Evolutionary conservation across 371 early-diverging fungal species (phyloP).

Genomic region (Nematocida major): DNA sequence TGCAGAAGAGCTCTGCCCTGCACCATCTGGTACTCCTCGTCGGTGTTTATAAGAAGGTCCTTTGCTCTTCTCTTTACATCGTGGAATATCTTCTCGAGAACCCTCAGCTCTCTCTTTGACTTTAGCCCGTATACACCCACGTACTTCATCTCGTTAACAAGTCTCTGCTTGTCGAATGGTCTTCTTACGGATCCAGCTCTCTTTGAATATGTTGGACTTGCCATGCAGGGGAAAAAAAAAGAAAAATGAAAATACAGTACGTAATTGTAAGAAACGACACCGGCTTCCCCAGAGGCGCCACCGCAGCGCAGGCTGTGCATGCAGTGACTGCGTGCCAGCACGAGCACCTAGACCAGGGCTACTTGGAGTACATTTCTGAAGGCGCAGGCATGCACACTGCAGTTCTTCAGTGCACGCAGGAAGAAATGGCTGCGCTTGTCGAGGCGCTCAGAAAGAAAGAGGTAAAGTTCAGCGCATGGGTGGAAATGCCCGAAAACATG

Average conservation of each 20-base stretch:
- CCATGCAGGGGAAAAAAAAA: constrained; percentile 51
- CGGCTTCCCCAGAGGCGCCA: constrained; percentile 50
- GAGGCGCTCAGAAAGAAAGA: background rate
- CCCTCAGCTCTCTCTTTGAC: constrained; percentile 99
- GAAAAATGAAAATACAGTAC: constrained; percentile 53
- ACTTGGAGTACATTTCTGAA: constrained; percentile 35
- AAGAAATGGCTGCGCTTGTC: constrained; percentile 34
- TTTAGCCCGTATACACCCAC: constrained; percentile 94
- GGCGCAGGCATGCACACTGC: constrained; percentile 49
- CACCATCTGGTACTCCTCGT: constrained; percentile 91
- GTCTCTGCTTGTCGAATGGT: constrained; percentile 93
- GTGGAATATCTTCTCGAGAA: constrained; percentile 85
- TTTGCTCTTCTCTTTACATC: constrained; percentile 98
- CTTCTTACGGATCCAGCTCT: constrained; percentile 93
- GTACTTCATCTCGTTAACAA: constrained; percentile 94
- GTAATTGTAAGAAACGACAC: constrained; percentile 53
- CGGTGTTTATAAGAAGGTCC: constrained; percentile 91
- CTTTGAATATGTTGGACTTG: constrained; percentile 68
- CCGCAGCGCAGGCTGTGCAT: constrained; percentile 62
- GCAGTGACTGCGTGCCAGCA: constrained; percentile 33
- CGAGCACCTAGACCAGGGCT: constrained; percentile 9
- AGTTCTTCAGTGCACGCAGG: constrained; percentile 48
- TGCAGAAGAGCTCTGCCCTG: constrained; percentile 96
- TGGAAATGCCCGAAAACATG: constrained; percentile 60
- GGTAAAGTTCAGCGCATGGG: constrained; percentile 54